These are phyloP conservation scores for Staphylotrichum tortipilum DNA, from an alignment of 495 filamentous ascomycete species.

Conservation along the genomic window DNA sequence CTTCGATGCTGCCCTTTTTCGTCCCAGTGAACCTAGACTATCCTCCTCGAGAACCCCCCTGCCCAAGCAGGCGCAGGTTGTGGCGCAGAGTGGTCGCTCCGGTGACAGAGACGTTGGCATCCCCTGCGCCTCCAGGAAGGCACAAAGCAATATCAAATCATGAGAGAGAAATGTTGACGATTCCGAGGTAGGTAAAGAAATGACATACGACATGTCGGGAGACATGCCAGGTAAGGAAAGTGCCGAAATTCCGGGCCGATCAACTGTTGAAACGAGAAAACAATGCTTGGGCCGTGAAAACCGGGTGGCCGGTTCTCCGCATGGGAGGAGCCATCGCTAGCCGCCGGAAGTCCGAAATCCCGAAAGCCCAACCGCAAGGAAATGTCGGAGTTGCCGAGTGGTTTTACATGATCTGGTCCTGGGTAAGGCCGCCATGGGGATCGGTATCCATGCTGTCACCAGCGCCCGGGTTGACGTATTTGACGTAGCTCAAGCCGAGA, in stretches of 20 bases:
- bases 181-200: constrained; percentile 1
- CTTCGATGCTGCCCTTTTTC: background rate
- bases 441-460: constrained; percentile 79
- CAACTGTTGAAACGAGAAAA: background rate
- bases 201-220: background rate
- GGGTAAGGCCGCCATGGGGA: constrained; percentile 66
- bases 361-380: background rate
- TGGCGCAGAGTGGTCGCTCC: background rate
- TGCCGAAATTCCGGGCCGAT: background rate
- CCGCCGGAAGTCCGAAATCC: background rate
- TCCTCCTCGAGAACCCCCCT: constrained; percentile 15
- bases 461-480: constrained; percentile 62
- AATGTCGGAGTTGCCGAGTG: background rate
- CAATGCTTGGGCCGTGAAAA: too few relatives aligned
- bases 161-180: constrained; percentile 9
- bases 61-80: background rate
- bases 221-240: background rate
- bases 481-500: constrained; percentile 83
- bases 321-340: background rate
- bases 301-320: too few relatives aligned
- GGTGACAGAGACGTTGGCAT: background rate
- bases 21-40: constrained; percentile 4
- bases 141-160: constrained; percentile 11
- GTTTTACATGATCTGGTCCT: constrained; percentile 98
- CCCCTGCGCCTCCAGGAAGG: background rate